Conservation (phyloP, 768 basidiomycete genomes). For the Trichaptum fuscoviolaceum region DNA sequence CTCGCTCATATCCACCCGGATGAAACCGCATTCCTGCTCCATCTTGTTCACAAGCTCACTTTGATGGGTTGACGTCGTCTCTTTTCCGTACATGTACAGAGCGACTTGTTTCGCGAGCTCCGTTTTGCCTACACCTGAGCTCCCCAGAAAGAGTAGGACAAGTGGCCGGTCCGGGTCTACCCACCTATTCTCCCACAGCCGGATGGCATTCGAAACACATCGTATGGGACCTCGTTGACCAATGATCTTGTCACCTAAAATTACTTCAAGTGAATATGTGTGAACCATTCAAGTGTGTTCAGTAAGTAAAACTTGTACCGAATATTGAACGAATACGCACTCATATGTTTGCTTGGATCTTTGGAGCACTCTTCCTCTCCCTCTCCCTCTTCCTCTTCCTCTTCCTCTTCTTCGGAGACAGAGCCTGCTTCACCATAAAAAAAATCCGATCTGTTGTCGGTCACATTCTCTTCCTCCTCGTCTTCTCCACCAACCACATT, state of each 20-base stretch:
- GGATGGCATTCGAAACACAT: background rate
- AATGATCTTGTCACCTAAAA: background rate
- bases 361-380: background rate
- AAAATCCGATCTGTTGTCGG: background rate
- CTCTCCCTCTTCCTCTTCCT: no score
- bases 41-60: background rate
- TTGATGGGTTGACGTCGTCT: background rate
- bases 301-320: background rate
- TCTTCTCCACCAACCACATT: background rate
- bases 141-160: slow-evolving; percentile 1
- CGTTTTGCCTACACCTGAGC: slow-evolving; percentile 2
- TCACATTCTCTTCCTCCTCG: background rate
- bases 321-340: background rate
- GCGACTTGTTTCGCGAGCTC: slow-evolving; percentile 5
- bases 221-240: slow-evolving; percentile 1
- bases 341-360: background rate
- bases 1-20: slow-evolving; percentile 1
- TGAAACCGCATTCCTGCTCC: background rate
- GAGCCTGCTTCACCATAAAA: background rate
- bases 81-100: background rate
- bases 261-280: background rate
- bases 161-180: slow-evolving; percentile 1
- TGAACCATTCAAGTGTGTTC: background rate
- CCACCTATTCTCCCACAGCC: background rate
- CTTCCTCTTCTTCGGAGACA: no score